phyloP scores from a whole-genome alignment of 1,284 basidiomycete species.

The Papiliotrema nemorosa region DNA sequence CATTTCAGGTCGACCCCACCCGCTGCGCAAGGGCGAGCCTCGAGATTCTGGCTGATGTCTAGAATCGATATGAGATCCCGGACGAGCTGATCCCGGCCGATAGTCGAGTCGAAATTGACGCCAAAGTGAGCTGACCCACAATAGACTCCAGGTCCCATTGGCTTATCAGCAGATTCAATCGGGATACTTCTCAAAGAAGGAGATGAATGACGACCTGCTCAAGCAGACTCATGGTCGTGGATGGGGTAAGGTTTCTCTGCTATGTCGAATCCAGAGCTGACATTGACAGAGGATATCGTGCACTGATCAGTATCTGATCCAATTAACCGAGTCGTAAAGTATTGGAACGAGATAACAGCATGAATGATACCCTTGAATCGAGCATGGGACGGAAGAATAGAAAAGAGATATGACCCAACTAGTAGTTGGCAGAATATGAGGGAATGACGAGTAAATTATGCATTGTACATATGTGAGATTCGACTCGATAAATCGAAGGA shows the following conservation, averaged over 20 bases:
- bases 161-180: constrained; percentile 62
- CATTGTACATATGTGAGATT: too few relatives aligned
- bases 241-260: constrained; percentile 58
- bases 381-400: too few relatives aligned
- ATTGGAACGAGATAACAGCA: too few relatives aligned
- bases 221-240: constrained; percentile 81
- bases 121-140: constrained; percentile 60
- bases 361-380: too few relatives aligned
- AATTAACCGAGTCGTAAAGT: too few relatives aligned
- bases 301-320: constrained; percentile 1
- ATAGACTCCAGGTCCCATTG: too few relatives aligned
- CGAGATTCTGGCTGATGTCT: neutral
- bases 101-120: constrained; percentile 85
- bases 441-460: too few relatives aligned
- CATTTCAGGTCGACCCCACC: neutral
- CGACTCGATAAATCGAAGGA: too few relatives aligned
- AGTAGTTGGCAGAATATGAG: too few relatives aligned
- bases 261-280: neutral
- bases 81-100: constrained; percentile 77
- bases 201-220: constrained; percentile 67
- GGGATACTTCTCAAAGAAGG: constrained; percentile 81
- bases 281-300: constrained; percentile 6
- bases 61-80: constrained; percentile 17
- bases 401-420: too few relatives aligned
- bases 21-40: too few relatives aligned